phyloP scores from a whole-genome alignment of 305 asterid species.

The Rubia occidens region DNA sequence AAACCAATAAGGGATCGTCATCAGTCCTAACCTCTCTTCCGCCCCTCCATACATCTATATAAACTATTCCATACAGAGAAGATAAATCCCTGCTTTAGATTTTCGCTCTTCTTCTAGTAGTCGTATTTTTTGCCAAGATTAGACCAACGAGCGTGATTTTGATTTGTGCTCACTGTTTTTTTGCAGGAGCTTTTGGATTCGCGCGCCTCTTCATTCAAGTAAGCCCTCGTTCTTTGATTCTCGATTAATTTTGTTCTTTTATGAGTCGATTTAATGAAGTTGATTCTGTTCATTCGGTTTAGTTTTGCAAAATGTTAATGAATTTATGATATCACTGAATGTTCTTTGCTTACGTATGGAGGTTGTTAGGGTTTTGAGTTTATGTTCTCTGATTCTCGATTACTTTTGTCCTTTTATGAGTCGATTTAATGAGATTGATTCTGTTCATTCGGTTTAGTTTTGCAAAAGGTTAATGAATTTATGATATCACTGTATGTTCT shows the following conservation, averaged over 20 bases:
- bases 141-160: conserved; percentile 12
- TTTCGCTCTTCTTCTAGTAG: neutral
- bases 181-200: conserved; percentile 11
- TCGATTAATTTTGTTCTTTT: neutral
- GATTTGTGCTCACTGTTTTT: conserved; percentile 14
- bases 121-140: neutral
- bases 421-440: neutral
- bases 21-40: neutral
- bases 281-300: neutral
- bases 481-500: neutral
- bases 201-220: neutral
- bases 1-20: neutral
- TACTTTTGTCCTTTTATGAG: neutral
- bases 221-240: neutral
- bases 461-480: neutral
- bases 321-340: neutral
- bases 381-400: neutral
- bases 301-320: neutral
- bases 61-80: neutral
- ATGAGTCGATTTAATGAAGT: neutral
- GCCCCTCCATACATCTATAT: neutral
- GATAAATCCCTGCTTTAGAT: neutral
- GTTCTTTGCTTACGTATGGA: neutral
- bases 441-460: neutral
- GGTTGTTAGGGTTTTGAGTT: conserved; percentile 2